These are phyloP conservation scores for Corymbia calophylla DNA, from an alignment of 441 rosid genomes.

Conservation along the genomic window DNA sequence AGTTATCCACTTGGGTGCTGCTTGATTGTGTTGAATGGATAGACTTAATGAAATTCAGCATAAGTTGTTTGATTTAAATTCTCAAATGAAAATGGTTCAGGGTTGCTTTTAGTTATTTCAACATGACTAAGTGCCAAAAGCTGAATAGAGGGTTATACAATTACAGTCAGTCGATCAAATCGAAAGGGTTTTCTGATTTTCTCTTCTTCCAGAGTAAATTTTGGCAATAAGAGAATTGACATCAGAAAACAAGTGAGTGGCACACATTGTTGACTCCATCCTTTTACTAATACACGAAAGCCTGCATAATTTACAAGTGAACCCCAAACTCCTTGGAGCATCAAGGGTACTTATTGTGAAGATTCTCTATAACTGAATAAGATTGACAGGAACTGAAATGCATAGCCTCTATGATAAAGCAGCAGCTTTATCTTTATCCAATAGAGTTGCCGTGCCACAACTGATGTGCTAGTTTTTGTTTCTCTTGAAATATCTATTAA, in stretches of 20 bases:
- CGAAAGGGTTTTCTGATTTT: background rate
- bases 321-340: background rate
- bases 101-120: background rate
- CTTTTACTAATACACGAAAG: background rate
- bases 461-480: background rate
- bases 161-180: background rate
- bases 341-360: background rate
- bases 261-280: background rate
- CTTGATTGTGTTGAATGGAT: background rate
- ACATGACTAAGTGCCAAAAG: background rate
- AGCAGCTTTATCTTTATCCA: background rate
- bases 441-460: background rate
- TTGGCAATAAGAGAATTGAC: background rate
- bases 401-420: background rate
- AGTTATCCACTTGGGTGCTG: background rate
- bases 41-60: background rate
- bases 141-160: background rate
- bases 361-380: background rate
- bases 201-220: background rate
- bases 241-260: background rate
- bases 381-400: background rate
- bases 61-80: background rate
- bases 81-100: background rate
- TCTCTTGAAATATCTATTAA: background rate
- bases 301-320: background rate